These are phyloP conservation scores for Piromyces sp. DNA, from an alignment of 192 early-diverging fungal species.

Conservation along the genomic window DNA sequence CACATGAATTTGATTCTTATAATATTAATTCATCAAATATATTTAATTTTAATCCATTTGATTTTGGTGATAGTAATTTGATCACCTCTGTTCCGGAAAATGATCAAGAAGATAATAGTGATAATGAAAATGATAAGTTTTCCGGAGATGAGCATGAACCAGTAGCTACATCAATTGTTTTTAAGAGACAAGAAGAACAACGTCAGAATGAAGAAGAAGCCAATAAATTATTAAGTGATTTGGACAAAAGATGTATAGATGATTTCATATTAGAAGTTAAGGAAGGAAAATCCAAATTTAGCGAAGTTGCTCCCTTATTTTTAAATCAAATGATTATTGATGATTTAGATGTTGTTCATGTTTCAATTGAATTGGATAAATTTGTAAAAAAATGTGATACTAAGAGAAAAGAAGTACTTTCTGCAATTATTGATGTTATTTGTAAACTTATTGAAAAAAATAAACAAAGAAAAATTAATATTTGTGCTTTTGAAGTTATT, in stretches of 20 bases:
- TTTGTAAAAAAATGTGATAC: not conserved
- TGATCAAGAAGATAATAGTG: too few species aligned
- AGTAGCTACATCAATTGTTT: not conserved
- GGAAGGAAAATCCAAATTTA: not conserved
- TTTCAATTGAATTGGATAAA: not conserved
- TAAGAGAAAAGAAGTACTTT: not conserved
- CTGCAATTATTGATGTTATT: not conserved
- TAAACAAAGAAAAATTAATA: not conserved
- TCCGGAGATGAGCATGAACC: not conserved
- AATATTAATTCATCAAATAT: too few species aligned
- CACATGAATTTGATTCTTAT: too few species aligned
- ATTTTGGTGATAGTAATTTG: too few species aligned
- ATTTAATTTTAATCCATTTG: too few species aligned
- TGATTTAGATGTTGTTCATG: not conserved
- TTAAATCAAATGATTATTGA: not conserved
- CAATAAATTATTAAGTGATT: not conserved
- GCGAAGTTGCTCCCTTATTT: not conserved
- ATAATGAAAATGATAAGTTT: not conserved
- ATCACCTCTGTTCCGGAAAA: too few species aligned
- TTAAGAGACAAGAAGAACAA: not conserved
- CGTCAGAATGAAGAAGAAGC: not conserved
- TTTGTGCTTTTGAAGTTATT: not conserved
- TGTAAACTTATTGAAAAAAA: not conserved
- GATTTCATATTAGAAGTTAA: not conserved
- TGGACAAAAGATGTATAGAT: not conserved